Conservation (phyloP, 2,329 filamentous ascomycete species). For the Cordyceps pruinosa region DNA sequence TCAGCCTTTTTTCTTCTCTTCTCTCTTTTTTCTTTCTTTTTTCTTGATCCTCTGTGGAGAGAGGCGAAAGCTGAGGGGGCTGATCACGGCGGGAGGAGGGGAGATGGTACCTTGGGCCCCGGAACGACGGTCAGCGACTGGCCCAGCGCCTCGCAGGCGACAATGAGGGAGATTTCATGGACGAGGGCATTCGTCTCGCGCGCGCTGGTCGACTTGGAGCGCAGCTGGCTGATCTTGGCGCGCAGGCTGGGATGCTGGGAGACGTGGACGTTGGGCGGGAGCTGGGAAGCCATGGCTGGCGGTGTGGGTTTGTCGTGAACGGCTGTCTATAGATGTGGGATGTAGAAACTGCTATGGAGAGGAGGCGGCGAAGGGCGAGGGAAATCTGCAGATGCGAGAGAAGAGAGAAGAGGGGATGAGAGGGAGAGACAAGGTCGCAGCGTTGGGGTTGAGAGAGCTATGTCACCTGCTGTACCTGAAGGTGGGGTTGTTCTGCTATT, state of each 20-base stretch:
- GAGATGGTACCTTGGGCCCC: slow-evolving; percentile 55
- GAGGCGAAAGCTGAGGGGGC: not conserved
- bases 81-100: not conserved
- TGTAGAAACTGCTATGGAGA: no score
- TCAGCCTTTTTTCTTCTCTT: not conserved
- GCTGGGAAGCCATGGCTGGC: slow-evolving; percentile 10
- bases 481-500: not conserved
- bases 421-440: not conserved
- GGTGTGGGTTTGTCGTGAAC: no score
- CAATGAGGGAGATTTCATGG: slow-evolving; percentile 77
- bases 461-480: not conserved
- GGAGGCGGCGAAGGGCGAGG: no score
- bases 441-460: not conserved
- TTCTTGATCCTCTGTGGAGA: no score
- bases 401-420: not conserved
- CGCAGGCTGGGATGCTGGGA: slow-evolving; percentile 79
- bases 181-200: slow-evolving; percentile 75
- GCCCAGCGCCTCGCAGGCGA: slow-evolving; percentile 75
- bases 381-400: no score
- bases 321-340: not conserved
- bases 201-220: slow-evolving; percentile 62
- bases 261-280: slow-evolving; percentile 63
- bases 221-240: slow-evolving; percentile 84
- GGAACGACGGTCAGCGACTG: slow-evolving; percentile 49
- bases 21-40: no score